Evolutionary conservation across 108 stramenopile species (phyloP).

Genomic region (Seminavis robusta): DNA sequence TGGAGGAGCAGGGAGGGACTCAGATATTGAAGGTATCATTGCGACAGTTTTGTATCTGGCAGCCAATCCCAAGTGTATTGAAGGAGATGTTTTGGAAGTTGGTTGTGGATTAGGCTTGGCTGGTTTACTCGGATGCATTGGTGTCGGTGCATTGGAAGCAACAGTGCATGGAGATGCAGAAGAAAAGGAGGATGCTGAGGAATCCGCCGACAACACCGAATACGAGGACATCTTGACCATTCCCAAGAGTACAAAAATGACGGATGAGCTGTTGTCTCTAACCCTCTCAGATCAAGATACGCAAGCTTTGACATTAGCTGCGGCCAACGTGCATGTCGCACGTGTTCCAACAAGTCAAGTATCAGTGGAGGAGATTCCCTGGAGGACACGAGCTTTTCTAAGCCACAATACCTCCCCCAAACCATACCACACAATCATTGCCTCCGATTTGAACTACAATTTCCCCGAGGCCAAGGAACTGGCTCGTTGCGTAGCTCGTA

Average conservation of each 20-base stretch:
- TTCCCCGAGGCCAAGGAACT: conserved; percentile 37
- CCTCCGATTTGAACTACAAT: conserved; percentile 36
- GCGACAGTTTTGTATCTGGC: conserved; percentile 31
- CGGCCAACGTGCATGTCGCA: conserved; percentile 9
- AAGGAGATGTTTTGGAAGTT: conserved; percentile 37
- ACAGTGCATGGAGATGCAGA: neutral
- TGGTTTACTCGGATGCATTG: conserved; percentile 25
- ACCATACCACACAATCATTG: conserved; percentile 28
- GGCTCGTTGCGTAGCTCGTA: conserved; percentile 31
- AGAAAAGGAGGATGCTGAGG: neutral
- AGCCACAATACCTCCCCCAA: conserved; percentile 8
- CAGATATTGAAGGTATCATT: conserved; percentile 18
- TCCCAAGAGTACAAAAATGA: conserved; percentile 5
- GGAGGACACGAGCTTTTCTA: neutral
- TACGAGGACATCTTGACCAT: conserved; percentile 20
- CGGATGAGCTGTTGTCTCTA: conserved; percentile 15
- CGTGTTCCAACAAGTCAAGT: conserved; percentile 11
- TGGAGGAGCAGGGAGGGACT: conserved; percentile 16
- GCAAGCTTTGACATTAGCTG: conserved; percentile 4
- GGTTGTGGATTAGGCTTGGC: conserved; percentile 19
- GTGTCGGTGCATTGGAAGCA: conserved; percentile 12
- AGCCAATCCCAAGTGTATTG: conserved; percentile 30
- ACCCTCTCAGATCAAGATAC: conserved; percentile 29
- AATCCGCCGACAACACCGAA: neutral
- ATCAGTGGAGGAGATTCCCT: conserved; percentile 21